Percentiles rank a stretch among this genome's conserved stretches.
phyloP scores from a whole-genome alignment of 1,284 basidiomycete species.

The Fomitopsis pinicola region DNA sequence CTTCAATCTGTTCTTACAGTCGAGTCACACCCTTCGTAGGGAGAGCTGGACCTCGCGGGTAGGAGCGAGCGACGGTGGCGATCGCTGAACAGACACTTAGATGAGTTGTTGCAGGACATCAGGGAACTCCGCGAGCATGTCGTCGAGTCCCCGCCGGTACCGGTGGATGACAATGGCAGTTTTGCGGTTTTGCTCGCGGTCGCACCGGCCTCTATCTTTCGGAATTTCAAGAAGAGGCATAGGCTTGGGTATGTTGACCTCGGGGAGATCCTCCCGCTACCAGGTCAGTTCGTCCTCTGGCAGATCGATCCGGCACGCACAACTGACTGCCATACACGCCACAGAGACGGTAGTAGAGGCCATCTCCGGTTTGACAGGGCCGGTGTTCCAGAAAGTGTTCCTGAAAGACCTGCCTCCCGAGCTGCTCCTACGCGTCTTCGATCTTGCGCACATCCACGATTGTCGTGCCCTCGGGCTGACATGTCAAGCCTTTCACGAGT shows the following conservation, averaged over 20 bases:
- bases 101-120: not conserved
- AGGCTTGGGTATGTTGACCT: not conserved
- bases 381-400: slow-evolving; percentile 5
- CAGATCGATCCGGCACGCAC: no score
- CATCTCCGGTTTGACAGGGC: not conserved
- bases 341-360: not conserved
- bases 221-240: not conserved
- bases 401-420: slow-evolving; percentile 11
- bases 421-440: slow-evolving; percentile 9
- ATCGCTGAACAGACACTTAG: not conserved
- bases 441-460: not conserved
- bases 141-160: no score
- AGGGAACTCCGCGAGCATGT: not conserved
- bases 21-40: slow-evolving; percentile 1
- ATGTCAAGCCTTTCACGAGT: slow-evolving; percentile 5
- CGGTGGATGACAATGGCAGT: no score
- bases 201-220: not conserved
- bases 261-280: not conserved
- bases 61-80: slow-evolving; percentile 5
- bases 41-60: slow-evolving; percentile 10
- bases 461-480: slow-evolving; percentile 7
- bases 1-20: no score
- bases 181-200: not conserved
- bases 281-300: not conserved
- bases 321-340: no score